Conservation (phyloP, 441 rosid species). For the Dalechampia spathulata region DNA sequence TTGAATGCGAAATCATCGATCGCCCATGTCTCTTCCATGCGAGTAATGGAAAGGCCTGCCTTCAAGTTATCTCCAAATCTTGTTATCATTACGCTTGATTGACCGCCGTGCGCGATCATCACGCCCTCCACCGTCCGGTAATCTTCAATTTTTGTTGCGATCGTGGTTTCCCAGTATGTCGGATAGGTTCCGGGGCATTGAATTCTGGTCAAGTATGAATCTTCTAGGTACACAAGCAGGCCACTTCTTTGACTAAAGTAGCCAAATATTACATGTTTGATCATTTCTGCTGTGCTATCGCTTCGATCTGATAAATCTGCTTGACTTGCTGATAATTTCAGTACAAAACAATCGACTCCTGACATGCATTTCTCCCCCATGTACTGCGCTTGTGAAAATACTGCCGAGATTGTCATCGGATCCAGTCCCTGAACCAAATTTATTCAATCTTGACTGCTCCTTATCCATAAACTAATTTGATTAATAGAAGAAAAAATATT, state of each 20-base stretch:
- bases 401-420: constrained; percentile 68
- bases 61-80: constrained; percentile 74
- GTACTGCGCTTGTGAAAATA: constrained; percentile 70
- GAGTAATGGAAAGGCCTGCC: constrained; percentile 59
- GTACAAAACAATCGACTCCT: constrained; percentile 64
- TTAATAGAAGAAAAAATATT: too few relatives aligned
- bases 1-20: constrained; percentile 82
- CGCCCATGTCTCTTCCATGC: constrained; percentile 80
- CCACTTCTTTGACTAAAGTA: constrained; percentile 94
- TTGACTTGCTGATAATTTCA: constrained; percentile 70
- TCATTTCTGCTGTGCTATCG: constrained; percentile 84
- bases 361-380: constrained; percentile 70
- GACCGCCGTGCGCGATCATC: constrained; percentile 77
- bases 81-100: constrained; percentile 58
- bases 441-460: constrained; percentile 10
- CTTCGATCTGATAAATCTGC: constrained; percentile 58
- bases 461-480: too few relatives aligned
- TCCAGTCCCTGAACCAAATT: constrained; percentile 60
- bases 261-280: constrained; percentile 74
- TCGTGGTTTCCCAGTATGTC: constrained; percentile 88
- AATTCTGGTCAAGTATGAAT: constrained; percentile 77
- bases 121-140: constrained; percentile 60
- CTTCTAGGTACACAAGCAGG: constrained; percentile 63
- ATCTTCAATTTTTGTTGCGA: constrained; percentile 62
- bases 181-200: constrained; percentile 76